A percentile compares a stretch with the other conserved stretches of the same genome.
These are phyloP conservation scores for Aspergillus sp. DNA, from an alignment of 2,329 filamentous ascomycete genomes.

Conservation along the genomic window DNA sequence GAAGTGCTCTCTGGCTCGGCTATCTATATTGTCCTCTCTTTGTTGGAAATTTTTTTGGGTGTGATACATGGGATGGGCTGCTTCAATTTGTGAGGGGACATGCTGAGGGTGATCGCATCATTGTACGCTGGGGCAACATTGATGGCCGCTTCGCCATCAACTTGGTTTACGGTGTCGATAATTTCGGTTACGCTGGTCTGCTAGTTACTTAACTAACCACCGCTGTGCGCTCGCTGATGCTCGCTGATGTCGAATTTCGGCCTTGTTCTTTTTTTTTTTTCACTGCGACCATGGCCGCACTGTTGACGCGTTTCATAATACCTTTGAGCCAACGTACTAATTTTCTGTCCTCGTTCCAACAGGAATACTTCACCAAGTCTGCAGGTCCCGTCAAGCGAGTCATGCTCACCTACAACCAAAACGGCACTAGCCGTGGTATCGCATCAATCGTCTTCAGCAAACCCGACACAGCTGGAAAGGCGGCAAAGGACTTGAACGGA, in stretches of 20 bases:
- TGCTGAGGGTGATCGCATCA: not conserved
- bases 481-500: constrained; percentile 80
- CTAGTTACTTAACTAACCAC: constrained; percentile 43
- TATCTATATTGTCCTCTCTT: not conserved
- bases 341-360: constrained; percentile 52
- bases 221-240: constrained; percentile 63
- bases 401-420: constrained; percentile 88
- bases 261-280: constrained; percentile 21
- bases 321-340: constrained; percentile 44
- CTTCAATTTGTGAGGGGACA: not conserved
- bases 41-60: not conserved
- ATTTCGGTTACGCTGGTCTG: not conserved
- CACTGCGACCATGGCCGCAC: constrained; percentile 26
- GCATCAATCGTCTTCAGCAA: constrained; percentile 86
- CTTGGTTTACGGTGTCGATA: not conserved
- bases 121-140: not conserved
- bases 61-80: not conserved
- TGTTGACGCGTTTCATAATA: constrained; percentile 22
- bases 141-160: not conserved
- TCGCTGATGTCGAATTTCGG: constrained; percentile 32
- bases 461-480: constrained; percentile 78
- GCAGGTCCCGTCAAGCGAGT: constrained; percentile 90
- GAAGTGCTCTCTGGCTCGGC: not conserved
- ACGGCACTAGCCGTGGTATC: constrained; percentile 86
- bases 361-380: constrained; percentile 94